These are phyloP conservation scores for Xylaria grammica DNA, from an alignment of 495 filamentous ascomycete species.

Conservation along the genomic window DNA sequence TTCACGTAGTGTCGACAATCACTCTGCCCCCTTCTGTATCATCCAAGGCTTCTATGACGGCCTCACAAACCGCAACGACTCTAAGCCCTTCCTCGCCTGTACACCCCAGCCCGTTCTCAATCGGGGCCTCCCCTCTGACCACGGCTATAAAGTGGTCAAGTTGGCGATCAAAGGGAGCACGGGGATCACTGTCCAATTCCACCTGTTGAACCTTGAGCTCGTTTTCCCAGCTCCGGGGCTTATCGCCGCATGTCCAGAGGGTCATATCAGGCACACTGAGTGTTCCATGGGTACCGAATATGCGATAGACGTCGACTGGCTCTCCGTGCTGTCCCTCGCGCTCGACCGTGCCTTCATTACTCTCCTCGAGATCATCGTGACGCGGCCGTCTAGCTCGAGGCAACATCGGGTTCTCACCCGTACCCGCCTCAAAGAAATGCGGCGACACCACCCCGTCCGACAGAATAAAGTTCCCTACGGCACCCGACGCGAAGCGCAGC, in stretches of 20 bases:
- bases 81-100: constrained; percentile 49
- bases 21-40: constrained; percentile 9
- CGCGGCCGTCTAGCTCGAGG: constrained; percentile 36
- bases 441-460: constrained; percentile 58
- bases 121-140: constrained; percentile 38
- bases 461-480: constrained; percentile 63
- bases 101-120: constrained; percentile 45
- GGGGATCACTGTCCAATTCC: constrained; percentile 40
- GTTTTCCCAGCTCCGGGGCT: constrained; percentile 40
- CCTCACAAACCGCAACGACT: constrained; percentile 52
- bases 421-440: constrained; percentile 60
- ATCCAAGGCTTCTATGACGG: constrained; percentile 46
- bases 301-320: constrained; percentile 58
- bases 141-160: constrained; percentile 62
- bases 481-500: constrained; percentile 59
- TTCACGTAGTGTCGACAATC: no score
- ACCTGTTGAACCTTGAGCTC: constrained; percentile 36
- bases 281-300: constrained; percentile 59
- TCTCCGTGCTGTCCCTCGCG: constrained; percentile 12
- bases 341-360: not conserved
- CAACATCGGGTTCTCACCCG: constrained; percentile 64
- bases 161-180: constrained; percentile 60
- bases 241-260: constrained; percentile 53
- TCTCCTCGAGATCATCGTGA: not conserved
- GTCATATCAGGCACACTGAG: constrained; percentile 63